Conservation (phyloP, 345 rosid genomes). For the Linum usitatissimum region DNA sequence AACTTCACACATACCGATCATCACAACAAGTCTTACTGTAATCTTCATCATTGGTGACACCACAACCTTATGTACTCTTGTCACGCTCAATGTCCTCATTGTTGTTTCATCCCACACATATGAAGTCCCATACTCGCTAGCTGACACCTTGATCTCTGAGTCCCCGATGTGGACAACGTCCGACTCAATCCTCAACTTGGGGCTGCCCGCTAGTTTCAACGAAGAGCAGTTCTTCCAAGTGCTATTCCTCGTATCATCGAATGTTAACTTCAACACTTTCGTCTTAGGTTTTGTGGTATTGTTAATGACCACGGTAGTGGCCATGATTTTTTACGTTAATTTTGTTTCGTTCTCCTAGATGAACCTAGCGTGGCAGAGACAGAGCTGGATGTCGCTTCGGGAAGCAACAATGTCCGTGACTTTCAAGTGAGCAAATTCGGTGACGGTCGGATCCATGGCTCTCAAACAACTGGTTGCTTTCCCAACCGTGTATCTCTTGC, state of each 20-base stretch:
- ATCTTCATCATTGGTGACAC: constrained; percentile 9
- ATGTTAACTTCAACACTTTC: neutral
- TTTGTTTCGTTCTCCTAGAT: neutral
- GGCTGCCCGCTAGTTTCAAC: neutral
- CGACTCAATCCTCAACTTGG: neutral
- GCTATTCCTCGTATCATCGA: neutral
- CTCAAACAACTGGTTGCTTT: neutral
- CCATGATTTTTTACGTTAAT: neutral
- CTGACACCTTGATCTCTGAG: neutral
- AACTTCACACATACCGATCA: neutral
- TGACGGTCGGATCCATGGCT: neutral
- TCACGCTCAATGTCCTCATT: neutral
- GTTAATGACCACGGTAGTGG: neutral
- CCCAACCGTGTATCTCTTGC: neutral
- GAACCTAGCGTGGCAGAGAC: neutral
- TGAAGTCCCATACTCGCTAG: neutral
- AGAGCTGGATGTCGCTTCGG: neutral
- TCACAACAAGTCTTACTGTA: neutral
- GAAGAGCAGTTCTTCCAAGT: neutral
- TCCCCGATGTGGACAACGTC: neutral
- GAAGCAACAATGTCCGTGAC: neutral
- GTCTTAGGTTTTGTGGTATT: neutral
- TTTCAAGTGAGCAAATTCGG: neutral
- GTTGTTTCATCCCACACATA: constrained; percentile 2
- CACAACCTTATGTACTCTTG: neutral